phyloP scores from a whole-genome alignment of 345 rosid species.

The Noccaea bulbosa region DNA sequence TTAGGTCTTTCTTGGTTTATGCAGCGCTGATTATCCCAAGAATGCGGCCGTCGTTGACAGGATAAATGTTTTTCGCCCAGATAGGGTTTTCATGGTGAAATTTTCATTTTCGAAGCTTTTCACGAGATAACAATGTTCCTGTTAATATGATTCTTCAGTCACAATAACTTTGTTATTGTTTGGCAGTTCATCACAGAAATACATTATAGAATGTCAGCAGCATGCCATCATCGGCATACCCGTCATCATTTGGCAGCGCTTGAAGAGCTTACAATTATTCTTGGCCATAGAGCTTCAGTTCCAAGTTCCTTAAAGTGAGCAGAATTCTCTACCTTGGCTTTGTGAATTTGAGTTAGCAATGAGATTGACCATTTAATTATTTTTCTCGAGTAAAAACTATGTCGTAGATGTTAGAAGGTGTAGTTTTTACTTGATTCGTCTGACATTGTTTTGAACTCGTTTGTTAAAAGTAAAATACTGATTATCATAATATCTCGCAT shows the following conservation, averaged over 20 bases:
- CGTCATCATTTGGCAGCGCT: constrained; percentile 76
- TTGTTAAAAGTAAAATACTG: constrained; percentile 15
- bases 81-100: constrained; percentile 89
- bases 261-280: constrained; percentile 77
- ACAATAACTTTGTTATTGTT: constrained; percentile 30
- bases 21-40: constrained; percentile 56
- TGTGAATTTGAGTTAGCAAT: constrained; percentile 24
- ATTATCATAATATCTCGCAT: constrained; percentile 14
- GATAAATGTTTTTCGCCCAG: constrained; percentile 86
- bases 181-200: constrained; percentile 83
- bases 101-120: constrained; percentile 31
- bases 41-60: constrained; percentile 65
- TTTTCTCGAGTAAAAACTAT: constrained; percentile 21
- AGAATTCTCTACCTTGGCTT: constrained; percentile 12
- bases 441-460: constrained; percentile 8
- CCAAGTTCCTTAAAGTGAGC: constrained; percentile 81
- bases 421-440: constrained; percentile 21
- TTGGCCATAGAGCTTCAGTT: constrained; percentile 77
- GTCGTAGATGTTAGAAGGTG: constrained; percentile 18
- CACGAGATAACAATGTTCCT: constrained; percentile 10
- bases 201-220: constrained; percentile 76
- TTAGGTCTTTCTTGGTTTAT: constrained; percentile 40
- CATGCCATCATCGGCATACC: constrained; percentile 77
- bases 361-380: constrained; percentile 20
- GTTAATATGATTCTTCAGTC: constrained; percentile 25